A percentile compares a stretch with the other conserved stretches of the same genome.
Evolutionary conservation across 1,284 basidiomycete genomes (phyloP).

Genomic region (Agroathelia rolfsii): DNA sequence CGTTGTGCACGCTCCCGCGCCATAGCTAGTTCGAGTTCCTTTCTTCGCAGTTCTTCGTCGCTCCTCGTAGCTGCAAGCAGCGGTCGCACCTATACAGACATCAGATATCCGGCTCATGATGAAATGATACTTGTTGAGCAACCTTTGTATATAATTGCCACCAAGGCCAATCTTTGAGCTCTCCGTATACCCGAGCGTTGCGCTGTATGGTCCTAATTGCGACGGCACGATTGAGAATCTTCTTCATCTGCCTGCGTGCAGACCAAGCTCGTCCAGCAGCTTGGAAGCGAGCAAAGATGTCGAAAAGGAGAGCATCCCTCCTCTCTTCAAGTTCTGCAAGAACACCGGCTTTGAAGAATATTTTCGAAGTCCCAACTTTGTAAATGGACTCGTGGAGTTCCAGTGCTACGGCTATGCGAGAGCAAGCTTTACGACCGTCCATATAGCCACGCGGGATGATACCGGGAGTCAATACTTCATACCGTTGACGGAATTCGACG

Average conservation of each 20-base stretch:
- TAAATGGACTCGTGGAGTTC: constrained; percentile 81
- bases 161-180: constrained; percentile 95
- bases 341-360: constrained; percentile 99
- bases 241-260: constrained; percentile 86
- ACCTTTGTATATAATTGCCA: constrained; percentile 97
- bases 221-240: constrained; percentile 87
- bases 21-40: constrained; percentile 79
- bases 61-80: constrained; percentile 86
- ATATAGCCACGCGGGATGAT: constrained; percentile 91
- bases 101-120: constrained; percentile 5
- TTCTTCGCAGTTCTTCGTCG: constrained; percentile 86
- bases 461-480: constrained; percentile 91
- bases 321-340: constrained; percentile 97
- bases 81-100: constrained; percentile 62
- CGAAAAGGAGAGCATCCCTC: constrained; percentile 79
- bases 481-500: constrained; percentile 94
- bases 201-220: constrained; percentile 90
- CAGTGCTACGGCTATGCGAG: constrained; percentile 86
- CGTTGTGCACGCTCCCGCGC: constrained; percentile 80
- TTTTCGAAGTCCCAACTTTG: constrained; percentile 94
- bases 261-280: constrained; percentile 81
- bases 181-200: constrained; percentile 87
- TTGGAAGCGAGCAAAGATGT: constrained; percentile 85
- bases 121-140: too few species aligned
- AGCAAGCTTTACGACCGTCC: constrained; percentile 92